A percentile compares a stretch with the other conserved stretches of the same genome.
Conservation (phyloP, 2,329 filamentous ascomycete genomes). For the Neocucurbitaria cava region DNA sequence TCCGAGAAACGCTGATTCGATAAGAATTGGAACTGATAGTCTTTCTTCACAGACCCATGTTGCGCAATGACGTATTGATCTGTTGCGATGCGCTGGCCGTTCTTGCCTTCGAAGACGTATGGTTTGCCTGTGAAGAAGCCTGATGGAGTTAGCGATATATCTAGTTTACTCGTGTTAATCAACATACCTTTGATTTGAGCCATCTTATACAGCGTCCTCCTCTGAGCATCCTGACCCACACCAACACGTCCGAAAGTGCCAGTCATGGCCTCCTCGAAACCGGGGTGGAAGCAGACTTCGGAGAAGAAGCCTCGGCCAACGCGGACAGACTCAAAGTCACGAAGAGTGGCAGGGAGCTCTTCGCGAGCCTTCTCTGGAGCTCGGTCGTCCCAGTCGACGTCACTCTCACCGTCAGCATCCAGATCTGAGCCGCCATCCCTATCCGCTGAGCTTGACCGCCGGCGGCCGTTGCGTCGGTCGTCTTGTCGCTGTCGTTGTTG, state of each 20-base stretch:
- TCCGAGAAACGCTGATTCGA: conserved; percentile 88
- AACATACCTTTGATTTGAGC: conserved; percentile 79
- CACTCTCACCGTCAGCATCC: conserved; percentile 72
- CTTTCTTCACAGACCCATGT: conserved; percentile 81
- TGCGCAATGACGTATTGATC: conserved; percentile 84
- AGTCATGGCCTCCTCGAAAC: conserved; percentile 80
- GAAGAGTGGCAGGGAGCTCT: conserved; percentile 72
- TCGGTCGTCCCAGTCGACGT: conserved; percentile 76
- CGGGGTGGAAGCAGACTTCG: conserved; percentile 90
- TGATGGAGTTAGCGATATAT: conserved; percentile 48
- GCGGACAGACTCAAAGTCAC: conserved; percentile 83
- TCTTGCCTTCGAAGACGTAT: conserved; percentile 78
- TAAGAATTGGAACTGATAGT: conserved; percentile 89
- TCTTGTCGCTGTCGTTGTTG: conserved; percentile 61
- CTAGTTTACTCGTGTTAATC: not conserved
- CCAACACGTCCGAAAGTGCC: conserved; percentile 88
- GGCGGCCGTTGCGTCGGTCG: conserved; percentile 56
- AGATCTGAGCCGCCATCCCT: conserved; percentile 60
- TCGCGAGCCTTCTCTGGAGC: conserved; percentile 63
- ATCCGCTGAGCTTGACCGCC: conserved; percentile 52
- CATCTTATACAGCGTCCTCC: conserved; percentile 84
- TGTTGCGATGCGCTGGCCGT: conserved; percentile 79
- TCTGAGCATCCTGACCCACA: conserved; percentile 78
- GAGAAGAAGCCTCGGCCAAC: conserved; percentile 87
- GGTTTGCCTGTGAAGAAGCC: conserved; percentile 80